Base-by-base conservation (phyloP, 2,329 filamentous ascomycete genomes). In the Aspergillus hiratsukae region DNA sequence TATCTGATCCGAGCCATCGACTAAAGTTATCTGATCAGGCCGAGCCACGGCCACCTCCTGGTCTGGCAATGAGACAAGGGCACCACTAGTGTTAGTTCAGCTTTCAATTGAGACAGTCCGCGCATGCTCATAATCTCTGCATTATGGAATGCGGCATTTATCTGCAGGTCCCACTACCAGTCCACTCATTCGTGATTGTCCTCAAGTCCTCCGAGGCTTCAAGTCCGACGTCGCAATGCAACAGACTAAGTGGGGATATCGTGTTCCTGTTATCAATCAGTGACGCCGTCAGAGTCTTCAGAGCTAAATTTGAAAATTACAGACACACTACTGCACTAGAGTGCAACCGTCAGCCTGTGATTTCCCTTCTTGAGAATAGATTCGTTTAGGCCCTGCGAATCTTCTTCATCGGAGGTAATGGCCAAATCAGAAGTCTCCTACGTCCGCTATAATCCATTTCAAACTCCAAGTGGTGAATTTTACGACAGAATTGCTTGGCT, bases 1-100 rank as follows among this genome's bases (percentile, higher is more conserved):
- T 58, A 58, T 58, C 56, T 49, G 56, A 58, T 58, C 56, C 49
- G 56, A 48, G 43, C 14, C 3, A n/a, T n/a, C n/a, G 6, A 4
- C 28, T 51, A 43, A 52, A 43, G 43, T 54, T 57, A 57, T 57
- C 55, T 54, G 55, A 57, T 57, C 40, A 14, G 4, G n/a, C 49
- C 23, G 8, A 28, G 11, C 25, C 23, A 27, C 23, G 43, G 31
- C 14, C 31, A 35, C 31, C 1, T 4, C 14, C 7, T 17, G 14
- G 7, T 17, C 31, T 7, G 14, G 6, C 7, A 31, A 17, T 37
- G 31, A 35, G 31, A 35, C 29, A 28, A 28, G 7, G 1, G 8
- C 28, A 9, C 28, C 28, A 48, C 25, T 17, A 28, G 27, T 7
- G 27, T 28, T 28, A 28, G 23, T 37, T 41, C 48, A 52, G 23